Conservation (phyloP, 148 eudicot genomes). For the Tetragonia tetragonoides region DNA sequence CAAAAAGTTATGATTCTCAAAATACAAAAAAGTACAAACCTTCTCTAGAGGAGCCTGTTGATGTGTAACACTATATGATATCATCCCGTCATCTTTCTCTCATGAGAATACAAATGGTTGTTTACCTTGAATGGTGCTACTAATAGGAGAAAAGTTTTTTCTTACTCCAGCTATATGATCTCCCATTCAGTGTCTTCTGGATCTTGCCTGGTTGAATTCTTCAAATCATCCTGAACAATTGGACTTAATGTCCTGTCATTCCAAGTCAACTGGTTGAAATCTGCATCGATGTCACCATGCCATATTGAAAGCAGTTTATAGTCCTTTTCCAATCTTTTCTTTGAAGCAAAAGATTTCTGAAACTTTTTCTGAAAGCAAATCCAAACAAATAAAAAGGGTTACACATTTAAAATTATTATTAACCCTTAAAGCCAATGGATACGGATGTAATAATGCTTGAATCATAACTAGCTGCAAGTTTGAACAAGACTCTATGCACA, state of each 20-base stretch:
- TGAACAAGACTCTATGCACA: too few species aligned
- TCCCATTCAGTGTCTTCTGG: neutral
- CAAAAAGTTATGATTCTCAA: neutral
- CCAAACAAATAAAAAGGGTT: neutral
- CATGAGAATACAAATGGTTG: neutral
- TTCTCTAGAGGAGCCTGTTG: neutral
- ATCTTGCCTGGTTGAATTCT: neutral
- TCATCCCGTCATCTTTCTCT: neutral
- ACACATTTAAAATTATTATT: neutral
- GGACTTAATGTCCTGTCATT: neutral
- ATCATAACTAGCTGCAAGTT: too few species aligned
- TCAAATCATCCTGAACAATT: neutral
- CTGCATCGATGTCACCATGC: neutral
- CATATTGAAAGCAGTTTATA: neutral
- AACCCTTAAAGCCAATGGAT: neutral
- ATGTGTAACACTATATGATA: neutral
- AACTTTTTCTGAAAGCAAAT: neutral
- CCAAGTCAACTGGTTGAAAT: neutral
- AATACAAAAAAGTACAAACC: neutral
- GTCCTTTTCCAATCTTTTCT: constrained; percentile 1
- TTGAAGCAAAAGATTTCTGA: constrained; percentile 1
- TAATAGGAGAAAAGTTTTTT: neutral
- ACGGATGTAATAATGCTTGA: neutral
- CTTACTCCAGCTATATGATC: neutral
- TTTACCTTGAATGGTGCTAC: neutral